Conservation (phyloP, 2,329 filamentous ascomycete genomes). For the Onygena corvina region DNA sequence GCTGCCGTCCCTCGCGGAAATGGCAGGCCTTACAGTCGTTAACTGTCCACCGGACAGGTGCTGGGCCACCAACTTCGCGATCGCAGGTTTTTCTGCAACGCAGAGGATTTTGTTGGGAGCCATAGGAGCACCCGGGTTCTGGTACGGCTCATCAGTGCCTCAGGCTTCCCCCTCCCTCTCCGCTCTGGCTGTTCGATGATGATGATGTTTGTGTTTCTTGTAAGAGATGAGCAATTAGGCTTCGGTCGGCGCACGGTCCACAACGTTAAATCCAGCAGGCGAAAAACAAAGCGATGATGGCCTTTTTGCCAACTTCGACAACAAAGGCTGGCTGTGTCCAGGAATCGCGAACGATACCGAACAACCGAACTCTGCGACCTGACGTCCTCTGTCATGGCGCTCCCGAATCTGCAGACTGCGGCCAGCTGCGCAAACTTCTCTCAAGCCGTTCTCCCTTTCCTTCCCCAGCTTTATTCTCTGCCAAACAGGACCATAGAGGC, state of each 20-base stretch:
- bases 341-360: no score
- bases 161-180: not conserved
- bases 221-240: not conserved
- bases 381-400: slow-evolving; percentile 43
- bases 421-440: slow-evolving; percentile 65
- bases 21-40: slow-evolving; percentile 48
- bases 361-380: not conserved
- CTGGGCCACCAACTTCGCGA: slow-evolving; percentile 82
- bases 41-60: slow-evolving; percentile 71
- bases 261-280: slow-evolving; percentile 10
- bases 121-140: slow-evolving; percentile 21
- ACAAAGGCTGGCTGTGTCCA: no score
- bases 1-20: not conserved
- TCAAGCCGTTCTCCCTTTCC: slow-evolving; percentile 62
- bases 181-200: not conserved
- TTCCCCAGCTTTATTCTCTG: slow-evolving; percentile 57
- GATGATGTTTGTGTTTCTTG: not conserved
- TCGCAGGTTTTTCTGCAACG: slow-evolving; percentile 82
- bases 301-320: no score
- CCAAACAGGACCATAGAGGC: slow-evolving; percentile 53
- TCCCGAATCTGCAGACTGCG: slow-evolving; percentile 53
- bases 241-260: slow-evolving; percentile 10
- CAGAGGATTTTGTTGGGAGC: slow-evolving; percentile 53
- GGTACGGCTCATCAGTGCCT: not conserved
- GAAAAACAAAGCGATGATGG: no score